These are phyloP conservation scores for Phoenix roebelenii DNA, from an alignment of 176 grass and related monocot genomes.

Conservation along the genomic window DNA sequence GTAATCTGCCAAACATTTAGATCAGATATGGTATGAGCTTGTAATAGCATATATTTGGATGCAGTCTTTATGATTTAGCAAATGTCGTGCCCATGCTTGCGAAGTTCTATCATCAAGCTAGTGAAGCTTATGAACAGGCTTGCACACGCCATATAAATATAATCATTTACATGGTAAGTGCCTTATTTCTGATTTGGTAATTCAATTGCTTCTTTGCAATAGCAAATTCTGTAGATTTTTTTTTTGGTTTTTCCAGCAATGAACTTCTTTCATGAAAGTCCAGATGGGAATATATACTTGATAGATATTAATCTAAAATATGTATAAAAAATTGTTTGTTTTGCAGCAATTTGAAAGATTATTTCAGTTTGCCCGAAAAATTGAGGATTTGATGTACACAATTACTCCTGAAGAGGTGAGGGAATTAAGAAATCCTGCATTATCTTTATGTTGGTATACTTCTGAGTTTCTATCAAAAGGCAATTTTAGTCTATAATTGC, in stretches of 20 bases:
- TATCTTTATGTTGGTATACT: neutral
- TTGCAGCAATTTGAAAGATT: slow-evolving; percentile 94
- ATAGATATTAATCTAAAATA: too few relatives aligned
- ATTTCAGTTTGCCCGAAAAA: slow-evolving; percentile 75
- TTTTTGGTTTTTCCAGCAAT: too few relatives aligned
- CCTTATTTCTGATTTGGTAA: slow-evolving; percentile 12
- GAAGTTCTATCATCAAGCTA: slow-evolving; percentile 85
- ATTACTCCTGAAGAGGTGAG: slow-evolving; percentile 82
- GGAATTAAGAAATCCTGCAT: slow-evolving; percentile 5
- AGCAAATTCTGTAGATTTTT: too few relatives aligned
- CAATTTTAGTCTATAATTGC: too few relatives aligned
- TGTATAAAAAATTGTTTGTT: too few relatives aligned
- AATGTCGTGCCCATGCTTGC: slow-evolving; percentile 79
- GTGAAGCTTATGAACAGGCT: slow-evolving; percentile 88
- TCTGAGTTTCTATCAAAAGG: neutral
- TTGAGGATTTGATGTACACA: slow-evolving; percentile 80
- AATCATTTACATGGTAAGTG: slow-evolving; percentile 86
- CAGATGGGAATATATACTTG: too few relatives aligned
- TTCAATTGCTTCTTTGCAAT: too few relatives aligned
- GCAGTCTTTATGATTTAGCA: slow-evolving; percentile 95
- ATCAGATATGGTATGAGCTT: neutral
- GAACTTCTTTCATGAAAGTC: too few relatives aligned
- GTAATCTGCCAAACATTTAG: slow-evolving; percentile 5
- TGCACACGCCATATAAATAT: slow-evolving; percentile 84
- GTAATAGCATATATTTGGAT: slow-evolving; percentile 14